Evolutionary conservation across 208 protist species (phyloP), one percentile per base, ranked within the genome.

Genomic region (Herpetomonas tarakana): DNA sequence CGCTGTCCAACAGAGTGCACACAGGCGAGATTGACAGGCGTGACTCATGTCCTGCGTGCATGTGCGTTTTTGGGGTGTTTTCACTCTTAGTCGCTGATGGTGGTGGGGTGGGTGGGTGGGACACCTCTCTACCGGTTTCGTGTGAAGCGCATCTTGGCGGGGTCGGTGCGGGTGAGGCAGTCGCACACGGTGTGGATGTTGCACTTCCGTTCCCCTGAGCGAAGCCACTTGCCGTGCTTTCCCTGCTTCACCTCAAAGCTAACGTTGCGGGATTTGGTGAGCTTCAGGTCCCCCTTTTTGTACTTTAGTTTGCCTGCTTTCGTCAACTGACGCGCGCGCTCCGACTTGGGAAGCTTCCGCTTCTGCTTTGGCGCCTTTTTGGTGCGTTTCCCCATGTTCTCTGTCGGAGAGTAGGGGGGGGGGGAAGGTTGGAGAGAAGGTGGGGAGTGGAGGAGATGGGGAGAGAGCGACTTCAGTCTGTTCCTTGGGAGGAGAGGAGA

Each of bases 181-280:
- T 96, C 75, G 62, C 91, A 96, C 18, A 93, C 81, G 1, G 83
- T 93, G 68, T 96, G 91, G 18, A 96, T 91, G 63, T 94, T 92
- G 71, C 91, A 96, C 63, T 85, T 81, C 16, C 91, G 84, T 41
- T 94, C 91, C 7, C 85, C 86, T 14, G 78, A 83, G 47, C 70
- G 77, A 6, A 93, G 58, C 78, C 81, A 94, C 65, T 81, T 76
- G 2, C 91, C 91, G 21, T 85, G 84, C 59, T 96, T 96, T 26
- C 85, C 86, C 52, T 96, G 91, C 74, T 89, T 93, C 29, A 93
- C 78, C 0, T 75, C 58, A 55, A 91, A 94, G 61, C 83, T 84
- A 18, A 93, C 87, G 64, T 92, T 81, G 30, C 78, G 82, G 6
- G 76, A 81, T 54, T 69, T 73, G n/a, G 93, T 52, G 74, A 96